Conservation (phyloP, 2,329 filamentous ascomycete genomes). For the Huntiella omanensis region DNA sequence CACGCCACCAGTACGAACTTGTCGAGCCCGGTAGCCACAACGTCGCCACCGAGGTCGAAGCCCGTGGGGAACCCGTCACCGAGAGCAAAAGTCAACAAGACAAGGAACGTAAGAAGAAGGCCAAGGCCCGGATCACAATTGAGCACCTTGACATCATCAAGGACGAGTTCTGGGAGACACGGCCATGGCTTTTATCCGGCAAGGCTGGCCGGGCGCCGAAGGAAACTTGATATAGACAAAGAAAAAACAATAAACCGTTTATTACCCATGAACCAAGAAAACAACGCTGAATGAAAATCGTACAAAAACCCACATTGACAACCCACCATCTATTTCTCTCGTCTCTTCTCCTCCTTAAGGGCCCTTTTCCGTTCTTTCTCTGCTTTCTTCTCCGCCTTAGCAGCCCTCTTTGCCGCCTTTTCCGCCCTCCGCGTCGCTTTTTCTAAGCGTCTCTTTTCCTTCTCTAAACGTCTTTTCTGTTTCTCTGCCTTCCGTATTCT, state of each 20-base stretch:
- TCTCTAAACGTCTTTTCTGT: neutral
- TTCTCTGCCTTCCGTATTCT: neutral
- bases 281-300: neutral
- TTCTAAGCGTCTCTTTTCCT: neutral
- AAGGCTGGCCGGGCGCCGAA: constrained; percentile 54
- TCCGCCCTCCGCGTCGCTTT: neutral
- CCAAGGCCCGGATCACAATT: constrained; percentile 63
- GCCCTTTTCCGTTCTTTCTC: neutral
- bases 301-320: neutral
- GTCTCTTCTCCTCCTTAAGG: constrained; percentile 15
- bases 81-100: constrained; percentile 66
- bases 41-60: constrained; percentile 26
- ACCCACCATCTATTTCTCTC: neutral
- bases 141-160: constrained; percentile 89
- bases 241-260: constrained; percentile 11
- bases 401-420: constrained; percentile 2
- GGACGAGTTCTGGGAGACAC: constrained; percentile 77
- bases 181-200: constrained; percentile 68
- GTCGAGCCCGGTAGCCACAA: constrained; percentile 37
- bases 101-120: constrained; percentile 61
- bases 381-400: constrained; percentile 12
- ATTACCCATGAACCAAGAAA: constrained; percentile 14
- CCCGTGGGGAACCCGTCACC: constrained; percentile 29
- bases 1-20: constrained; percentile 41
- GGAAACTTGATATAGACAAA: constrained; percentile 22